A percentile compares a stretch with the other conserved stretches of the same genome.
These are phyloP conservation scores for Discostella pseudostelligera DNA, from an alignment of 108 stramenopile genomes.

Conservation along the genomic window DNA sequence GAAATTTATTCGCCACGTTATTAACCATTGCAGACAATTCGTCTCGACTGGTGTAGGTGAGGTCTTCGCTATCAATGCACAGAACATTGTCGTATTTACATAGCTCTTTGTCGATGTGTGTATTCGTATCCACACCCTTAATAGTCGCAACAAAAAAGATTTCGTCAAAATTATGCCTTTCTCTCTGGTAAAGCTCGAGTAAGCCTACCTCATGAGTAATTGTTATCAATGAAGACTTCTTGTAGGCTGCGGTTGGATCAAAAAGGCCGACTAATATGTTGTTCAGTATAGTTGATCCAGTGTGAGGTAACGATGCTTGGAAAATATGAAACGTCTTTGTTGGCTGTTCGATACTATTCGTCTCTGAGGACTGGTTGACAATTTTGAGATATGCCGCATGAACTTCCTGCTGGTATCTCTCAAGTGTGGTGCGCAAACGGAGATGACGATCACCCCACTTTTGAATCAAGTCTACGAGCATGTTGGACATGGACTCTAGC, in stretches of 20 bases:
- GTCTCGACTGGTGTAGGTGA: slow-evolving; percentile 17
- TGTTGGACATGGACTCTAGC: slow-evolving; percentile 19
- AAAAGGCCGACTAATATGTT: slow-evolving; percentile 31
- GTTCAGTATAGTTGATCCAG: slow-evolving; percentile 19
- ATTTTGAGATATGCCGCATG: slow-evolving; percentile 11
- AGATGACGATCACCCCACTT: slow-evolving; percentile 33
- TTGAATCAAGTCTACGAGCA: slow-evolving; percentile 26
- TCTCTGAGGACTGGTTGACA: background rate
- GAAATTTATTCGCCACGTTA: slow-evolving; percentile 15
- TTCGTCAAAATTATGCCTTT: slow-evolving; percentile 21
- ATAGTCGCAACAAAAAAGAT: slow-evolving; percentile 26
- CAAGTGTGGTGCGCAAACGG: slow-evolving; percentile 16
- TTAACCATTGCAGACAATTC: slow-evolving; percentile 22
- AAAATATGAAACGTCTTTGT: slow-evolving; percentile 15
- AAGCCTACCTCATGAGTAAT: slow-evolving; percentile 22
- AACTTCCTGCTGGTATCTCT: slow-evolving; percentile 21
- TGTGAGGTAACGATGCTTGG: slow-evolving; percentile 13
- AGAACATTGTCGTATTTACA: slow-evolving; percentile 35
- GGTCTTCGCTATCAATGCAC: slow-evolving; percentile 32
- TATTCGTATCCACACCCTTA: slow-evolving; percentile 7
- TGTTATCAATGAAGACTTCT: slow-evolving; percentile 10
- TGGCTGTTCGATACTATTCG: background rate
- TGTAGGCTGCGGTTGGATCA: slow-evolving; percentile 26
- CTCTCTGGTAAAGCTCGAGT: slow-evolving; percentile 21
- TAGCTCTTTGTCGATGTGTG: slow-evolving; percentile 11